Percentiles rank a stretch among this genome's conserved stretches.
These are phyloP conservation scores for Rhodotorula sphaerocarpa DNA, from an alignment of 768 basidiomycete genomes.

Conservation along the genomic window DNA sequence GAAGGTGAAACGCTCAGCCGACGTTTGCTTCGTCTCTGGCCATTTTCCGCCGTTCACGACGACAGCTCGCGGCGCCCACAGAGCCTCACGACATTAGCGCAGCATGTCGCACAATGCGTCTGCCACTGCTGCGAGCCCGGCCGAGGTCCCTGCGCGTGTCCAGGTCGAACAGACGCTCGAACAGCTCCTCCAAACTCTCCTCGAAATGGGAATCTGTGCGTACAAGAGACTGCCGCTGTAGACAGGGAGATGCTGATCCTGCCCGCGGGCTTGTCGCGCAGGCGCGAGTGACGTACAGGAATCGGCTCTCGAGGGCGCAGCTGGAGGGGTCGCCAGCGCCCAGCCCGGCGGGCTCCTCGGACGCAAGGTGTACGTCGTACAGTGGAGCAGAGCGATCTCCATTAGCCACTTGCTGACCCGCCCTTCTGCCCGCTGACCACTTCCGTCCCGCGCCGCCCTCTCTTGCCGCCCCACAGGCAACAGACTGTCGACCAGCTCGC, in stretches of 20 bases:
- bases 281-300: constrained; percentile 33
- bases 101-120: background rate
- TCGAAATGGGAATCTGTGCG: constrained; percentile 35
- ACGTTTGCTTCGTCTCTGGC: background rate
- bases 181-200: constrained; percentile 28
- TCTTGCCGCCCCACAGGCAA: background rate
- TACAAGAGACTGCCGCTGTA: background rate
- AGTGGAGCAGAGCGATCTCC: too few species aligned
- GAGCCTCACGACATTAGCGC: too few species aligned
- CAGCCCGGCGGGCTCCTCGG: constrained; percentile 31
- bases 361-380: constrained; percentile 20
- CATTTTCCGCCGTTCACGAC: too few species aligned
- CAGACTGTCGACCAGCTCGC: constrained; percentile 19
- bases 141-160: constrained; percentile 3
- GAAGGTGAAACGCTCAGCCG: too few species aligned
- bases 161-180: constrained; percentile 27
- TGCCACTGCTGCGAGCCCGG: background rate
- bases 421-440: background rate
- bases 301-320: constrained; percentile 8
- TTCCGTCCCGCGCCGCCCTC: too few species aligned
- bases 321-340: constrained; percentile 9
- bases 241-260: background rate
- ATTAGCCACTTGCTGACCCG: background rate
- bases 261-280: background rate
- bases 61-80: too few species aligned